Conservation (phyloP, 371 early-diverging fungal genomes). For the Haplosporangium sp. region DNA sequence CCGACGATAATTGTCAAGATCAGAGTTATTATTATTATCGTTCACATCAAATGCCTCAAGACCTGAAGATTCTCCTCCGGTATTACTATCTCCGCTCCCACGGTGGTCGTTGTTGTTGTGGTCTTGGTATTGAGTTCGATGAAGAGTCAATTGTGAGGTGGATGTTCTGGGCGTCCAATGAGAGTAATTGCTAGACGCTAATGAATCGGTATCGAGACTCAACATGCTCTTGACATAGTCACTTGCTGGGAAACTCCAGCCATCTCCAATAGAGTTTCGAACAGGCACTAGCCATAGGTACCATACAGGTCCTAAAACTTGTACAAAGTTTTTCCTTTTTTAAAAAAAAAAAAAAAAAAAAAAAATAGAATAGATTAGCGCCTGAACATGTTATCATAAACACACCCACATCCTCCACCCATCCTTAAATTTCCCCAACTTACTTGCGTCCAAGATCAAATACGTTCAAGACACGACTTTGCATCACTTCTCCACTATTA, state of each 20-base stretch:
- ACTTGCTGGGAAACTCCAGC: constrained; percentile 47
- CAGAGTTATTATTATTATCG: not conserved
- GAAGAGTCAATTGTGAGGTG: not conserved
- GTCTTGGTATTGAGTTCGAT: constrained; percentile 12
- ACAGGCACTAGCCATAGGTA: constrained; percentile 58
- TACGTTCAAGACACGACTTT: constrained; percentile 54
- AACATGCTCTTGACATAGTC: constrained; percentile 49
- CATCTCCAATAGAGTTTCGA: constrained; percentile 44
- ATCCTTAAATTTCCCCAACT: not conserved
- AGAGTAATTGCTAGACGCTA: not conserved
- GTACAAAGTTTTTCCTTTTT: constrained; percentile 56
- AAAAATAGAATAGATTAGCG: too few species aligned
- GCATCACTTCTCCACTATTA: constrained; percentile 39
- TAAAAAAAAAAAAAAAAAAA: too few species aligned
- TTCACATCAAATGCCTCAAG: constrained; percentile 19
- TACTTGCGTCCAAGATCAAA: constrained; percentile 58
- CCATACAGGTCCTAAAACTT: constrained; percentile 56
- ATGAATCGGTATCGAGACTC: constrained; percentile 12
- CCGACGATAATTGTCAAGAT: constrained; percentile 21
- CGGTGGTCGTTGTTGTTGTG: not conserved
- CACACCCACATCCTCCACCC: not conserved
- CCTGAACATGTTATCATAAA: too few species aligned
- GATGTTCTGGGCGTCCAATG: not conserved
- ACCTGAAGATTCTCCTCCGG: not conserved
- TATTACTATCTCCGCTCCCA: not conserved